Evolutionary conservation across 2,329 filamentous ascomycete species (phyloP).

Genomic region (Aspergillus sp.): DNA sequence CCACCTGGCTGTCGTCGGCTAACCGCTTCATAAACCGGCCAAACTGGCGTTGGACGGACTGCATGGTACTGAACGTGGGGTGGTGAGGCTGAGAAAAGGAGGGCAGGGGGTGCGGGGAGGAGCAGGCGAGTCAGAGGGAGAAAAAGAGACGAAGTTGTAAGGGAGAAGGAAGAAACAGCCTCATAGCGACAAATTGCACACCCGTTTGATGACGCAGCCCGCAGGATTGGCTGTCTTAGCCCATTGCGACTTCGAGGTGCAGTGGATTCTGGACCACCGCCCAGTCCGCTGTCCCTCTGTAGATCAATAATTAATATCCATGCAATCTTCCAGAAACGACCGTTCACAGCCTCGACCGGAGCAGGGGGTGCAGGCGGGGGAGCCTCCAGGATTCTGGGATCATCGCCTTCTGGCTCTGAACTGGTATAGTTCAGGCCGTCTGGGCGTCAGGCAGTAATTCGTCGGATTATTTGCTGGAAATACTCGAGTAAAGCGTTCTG

Average conservation of each 20-base stretch:
- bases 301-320: not conserved
- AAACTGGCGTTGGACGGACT: conserved; percentile 67
- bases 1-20: conserved; percentile 74
- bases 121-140: not conserved
- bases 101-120: not conserved
- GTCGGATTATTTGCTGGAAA: not conserved
- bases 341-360: not conserved
- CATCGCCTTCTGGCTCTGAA: not conserved
- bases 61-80: conserved; percentile 28
- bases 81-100: not conserved
- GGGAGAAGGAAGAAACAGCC: conserved; percentile 9
- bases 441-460: not conserved
- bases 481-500: not conserved
- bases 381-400: too few relatives aligned
- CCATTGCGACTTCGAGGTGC: conserved; percentile 7
- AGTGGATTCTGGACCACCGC: conserved; percentile 9
- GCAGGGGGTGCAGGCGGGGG: too few relatives aligned
- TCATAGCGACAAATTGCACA: conserved; percentile 2
- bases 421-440: not conserved
- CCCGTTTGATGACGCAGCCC: conserved; percentile 20
- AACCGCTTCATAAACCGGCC: conserved; percentile 69
- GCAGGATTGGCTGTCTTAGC: not conserved
- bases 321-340: not conserved
- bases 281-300: not conserved
- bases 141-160: not conserved